A percentile compares a stretch with the other conserved stretches of the same genome.
phyloP scores from a whole-genome alignment of 148 eudicot genomes.

The Diospyros lotus region DNA sequence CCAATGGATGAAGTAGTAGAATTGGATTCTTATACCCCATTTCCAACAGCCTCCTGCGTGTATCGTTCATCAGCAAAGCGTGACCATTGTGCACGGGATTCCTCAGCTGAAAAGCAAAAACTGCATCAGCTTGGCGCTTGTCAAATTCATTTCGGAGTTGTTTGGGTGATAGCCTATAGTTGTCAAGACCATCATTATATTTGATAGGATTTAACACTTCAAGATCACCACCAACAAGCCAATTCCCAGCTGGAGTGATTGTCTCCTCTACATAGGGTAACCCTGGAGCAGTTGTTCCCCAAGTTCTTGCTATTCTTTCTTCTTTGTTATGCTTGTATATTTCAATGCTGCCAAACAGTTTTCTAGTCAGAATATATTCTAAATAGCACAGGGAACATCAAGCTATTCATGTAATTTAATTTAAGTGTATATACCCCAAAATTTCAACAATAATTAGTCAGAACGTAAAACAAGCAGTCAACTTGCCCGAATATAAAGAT shows the following conservation, averaged over 20 bases:
- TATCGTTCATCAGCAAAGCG: constrained; percentile 80
- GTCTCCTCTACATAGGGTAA: constrained; percentile 77
- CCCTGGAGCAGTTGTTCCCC: constrained; percentile 84
- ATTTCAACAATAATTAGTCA: neutral
- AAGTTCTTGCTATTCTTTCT: constrained; percentile 83
- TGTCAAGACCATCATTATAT: constrained; percentile 84
- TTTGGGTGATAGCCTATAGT: constrained; percentile 67
- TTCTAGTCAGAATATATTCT: neutral
- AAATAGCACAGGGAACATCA: neutral
- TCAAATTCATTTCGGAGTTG: constrained; percentile 70
- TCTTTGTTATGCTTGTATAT: constrained; percentile 82
- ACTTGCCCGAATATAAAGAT: neutral
- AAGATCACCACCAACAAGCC: constrained; percentile 81
- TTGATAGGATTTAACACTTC: constrained; percentile 66
- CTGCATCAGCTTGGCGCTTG: constrained; percentile 77
- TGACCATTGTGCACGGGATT: constrained; percentile 93
- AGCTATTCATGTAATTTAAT: neutral
- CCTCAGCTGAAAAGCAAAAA: constrained; percentile 79
- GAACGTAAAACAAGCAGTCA: neutral
- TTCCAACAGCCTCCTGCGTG: constrained; percentile 58
- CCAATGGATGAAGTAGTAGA: constrained; percentile 81
- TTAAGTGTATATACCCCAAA: neutral
- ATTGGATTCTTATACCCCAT: constrained; percentile 79
- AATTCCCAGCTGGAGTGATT: constrained; percentile 65
- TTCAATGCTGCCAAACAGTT: constrained; percentile 44